These are phyloP conservation scores for Myochromella boudieri DNA, from an alignment of 768 basidiomycete genomes.

Conservation along the genomic window DNA sequence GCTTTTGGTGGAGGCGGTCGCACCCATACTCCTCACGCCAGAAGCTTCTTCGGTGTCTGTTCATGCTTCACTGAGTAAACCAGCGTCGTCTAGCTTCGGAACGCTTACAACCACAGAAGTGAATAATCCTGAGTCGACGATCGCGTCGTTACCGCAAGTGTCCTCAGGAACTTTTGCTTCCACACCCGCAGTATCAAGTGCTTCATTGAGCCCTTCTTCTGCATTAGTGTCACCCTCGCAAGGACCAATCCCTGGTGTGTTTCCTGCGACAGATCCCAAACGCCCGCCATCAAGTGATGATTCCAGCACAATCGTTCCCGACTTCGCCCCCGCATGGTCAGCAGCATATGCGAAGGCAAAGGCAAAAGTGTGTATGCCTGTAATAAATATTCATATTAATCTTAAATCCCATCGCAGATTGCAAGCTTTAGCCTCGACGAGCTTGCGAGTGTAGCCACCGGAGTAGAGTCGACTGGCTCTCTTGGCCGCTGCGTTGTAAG, in stretches of 20 bases:
- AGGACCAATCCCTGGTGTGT: constrained; percentile 42
- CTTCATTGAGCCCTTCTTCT: constrained; percentile 22
- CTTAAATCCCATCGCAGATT: constrained; percentile 23
- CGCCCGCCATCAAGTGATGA: constrained; percentile 41
- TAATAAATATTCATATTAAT: background rate
- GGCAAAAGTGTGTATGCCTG: constrained; percentile 27
- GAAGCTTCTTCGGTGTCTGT: background rate
- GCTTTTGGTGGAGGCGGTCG: background rate
- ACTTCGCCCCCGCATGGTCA: constrained; percentile 35
- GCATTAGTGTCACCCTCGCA: constrained; percentile 44
- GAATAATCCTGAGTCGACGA: background rate
- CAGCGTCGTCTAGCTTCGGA: background rate
- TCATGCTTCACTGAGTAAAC: background rate
- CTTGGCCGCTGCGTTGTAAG: constrained; percentile 46
- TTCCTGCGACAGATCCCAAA: constrained; percentile 42
- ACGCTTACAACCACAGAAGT: background rate
- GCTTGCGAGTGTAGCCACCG: constrained; percentile 49
- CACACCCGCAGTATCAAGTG: background rate
- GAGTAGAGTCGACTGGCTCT: constrained; percentile 37
- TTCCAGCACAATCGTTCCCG: constrained; percentile 13
- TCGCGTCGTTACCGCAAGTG: background rate
- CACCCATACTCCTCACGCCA: background rate
- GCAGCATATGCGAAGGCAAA: constrained; percentile 43
- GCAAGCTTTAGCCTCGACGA: constrained; percentile 40
- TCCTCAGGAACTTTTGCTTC: background rate